Evolutionary conservation across 106 monocot genomes (phyloP), one percentile per base, ranked within the genome.

Genomic region (Allium fistulosum): DNA sequence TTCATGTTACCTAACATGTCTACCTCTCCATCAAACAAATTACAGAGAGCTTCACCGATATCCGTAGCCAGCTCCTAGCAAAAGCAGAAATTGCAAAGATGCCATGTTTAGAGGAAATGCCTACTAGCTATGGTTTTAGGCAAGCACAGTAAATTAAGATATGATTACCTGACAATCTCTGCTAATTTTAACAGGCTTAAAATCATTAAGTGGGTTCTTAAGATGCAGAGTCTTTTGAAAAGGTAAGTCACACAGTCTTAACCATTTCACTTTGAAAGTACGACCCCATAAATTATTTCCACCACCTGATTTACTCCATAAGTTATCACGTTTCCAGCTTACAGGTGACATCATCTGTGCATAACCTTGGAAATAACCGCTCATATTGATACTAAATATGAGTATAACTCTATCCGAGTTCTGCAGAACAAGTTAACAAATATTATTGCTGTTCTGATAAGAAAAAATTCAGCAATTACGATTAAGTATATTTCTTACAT

Each of bases 281-380:
- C 63, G 76, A 2, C 76, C 76, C 76, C 76, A 76, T 49, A 63
- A 70, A 48, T 76, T 76, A 49, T 49, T 70, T 45, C 76, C 57
- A 47, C 57, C 63, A 70, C 56, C 64, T 57, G 76, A 63, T 48
- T 70, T 70, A 64, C 57, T 76, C 76, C 76, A 76, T 2, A 69
- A 46, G 58, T 66, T 76, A 28, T 76, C 70, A 48, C 70, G 53
- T 58, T 62, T 69, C 70, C 69, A 70, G 63, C 70, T 69, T 28
- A 76, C 61, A 57, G 70, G 50, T 69, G 76, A 76, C 63, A 70
- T 70, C 76, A 76, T 76, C 55, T 76, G 70, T 28, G 76, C 76
- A 70, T 76, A 76, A 6, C 76, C 76, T 76, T 76, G 76, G 63
- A 76, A 76, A 61, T 69, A 76, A 27, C 76, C 76, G 56, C 76